Conservation (phyloP, 805 yeast genomes). For the Metschnikowia rubicola region DNA sequence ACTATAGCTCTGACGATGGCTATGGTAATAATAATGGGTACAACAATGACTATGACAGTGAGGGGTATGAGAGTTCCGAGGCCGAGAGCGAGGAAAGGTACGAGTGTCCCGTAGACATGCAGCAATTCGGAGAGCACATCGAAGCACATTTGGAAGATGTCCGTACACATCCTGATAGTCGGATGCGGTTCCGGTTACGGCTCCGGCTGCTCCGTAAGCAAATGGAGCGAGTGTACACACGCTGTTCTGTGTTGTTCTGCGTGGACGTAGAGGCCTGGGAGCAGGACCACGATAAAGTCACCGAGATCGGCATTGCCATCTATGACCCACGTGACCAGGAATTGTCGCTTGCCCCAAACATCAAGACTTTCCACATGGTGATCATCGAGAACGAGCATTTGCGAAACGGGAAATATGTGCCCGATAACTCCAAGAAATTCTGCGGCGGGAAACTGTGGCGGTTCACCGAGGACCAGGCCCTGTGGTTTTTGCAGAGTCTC, state of each 20-base stretch:
- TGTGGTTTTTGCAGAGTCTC: constrained; percentile 9
- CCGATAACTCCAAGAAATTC: constrained; percentile 19
- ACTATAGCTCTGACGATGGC: not conserved
- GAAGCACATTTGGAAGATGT: not conserved
- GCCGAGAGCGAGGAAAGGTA: not conserved
- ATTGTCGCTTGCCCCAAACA: constrained; percentile 16
- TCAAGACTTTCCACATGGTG: constrained; percentile 19
- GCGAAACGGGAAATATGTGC: constrained; percentile 21
- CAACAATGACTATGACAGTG: not conserved
- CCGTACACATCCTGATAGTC: not conserved
- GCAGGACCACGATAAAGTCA: constrained; percentile 11
- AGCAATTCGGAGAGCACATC: not conserved
- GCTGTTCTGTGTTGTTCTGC: constrained; percentile 19
- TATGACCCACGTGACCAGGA: constrained; percentile 22
- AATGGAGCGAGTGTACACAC: constrained; percentile 20
- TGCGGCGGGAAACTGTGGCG: constrained; percentile 17
- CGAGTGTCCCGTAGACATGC: not conserved
- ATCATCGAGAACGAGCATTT: constrained; percentile 15
- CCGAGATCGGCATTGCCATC: constrained; percentile 25
- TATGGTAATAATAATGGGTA: not conserved
- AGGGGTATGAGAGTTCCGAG: not conserved
- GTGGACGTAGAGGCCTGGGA: constrained; percentile 29
- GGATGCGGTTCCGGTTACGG: not conserved
- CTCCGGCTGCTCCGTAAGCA: not conserved
- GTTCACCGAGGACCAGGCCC: constrained; percentile 6